Conservation (phyloP, 2,329 filamentous ascomycete genomes). For the Monosporascus ibericus region DNA sequence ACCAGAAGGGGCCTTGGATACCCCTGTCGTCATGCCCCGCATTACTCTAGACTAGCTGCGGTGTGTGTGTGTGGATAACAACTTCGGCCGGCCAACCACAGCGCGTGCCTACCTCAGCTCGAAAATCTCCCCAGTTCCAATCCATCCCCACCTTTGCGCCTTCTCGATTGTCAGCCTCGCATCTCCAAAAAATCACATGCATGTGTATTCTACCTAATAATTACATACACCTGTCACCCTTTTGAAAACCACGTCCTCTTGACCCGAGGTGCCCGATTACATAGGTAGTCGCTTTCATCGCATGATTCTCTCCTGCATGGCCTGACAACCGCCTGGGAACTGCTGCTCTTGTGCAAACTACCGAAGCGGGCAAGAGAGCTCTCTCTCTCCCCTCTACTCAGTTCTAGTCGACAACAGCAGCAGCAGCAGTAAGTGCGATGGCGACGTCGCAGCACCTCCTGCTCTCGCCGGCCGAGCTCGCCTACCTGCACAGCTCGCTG, state of each 20-base stretch:
- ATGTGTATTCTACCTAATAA: too few relatives aligned
- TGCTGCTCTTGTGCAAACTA: too few relatives aligned
- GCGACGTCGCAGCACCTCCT: slow-evolving; percentile 62
- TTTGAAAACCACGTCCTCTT: too few relatives aligned
- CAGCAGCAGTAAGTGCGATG: slow-evolving; percentile 37
- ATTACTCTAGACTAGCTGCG: background rate
- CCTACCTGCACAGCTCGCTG: slow-evolving; percentile 88
- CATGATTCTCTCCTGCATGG: too few relatives aligned
- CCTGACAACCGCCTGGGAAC: too few relatives aligned
- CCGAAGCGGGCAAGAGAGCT: background rate
- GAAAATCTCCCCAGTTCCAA: background rate
- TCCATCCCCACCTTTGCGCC: background rate
- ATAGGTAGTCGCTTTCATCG: too few relatives aligned
- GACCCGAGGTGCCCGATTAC: too few relatives aligned
- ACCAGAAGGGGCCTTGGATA: background rate
- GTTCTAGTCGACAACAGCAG: background rate
- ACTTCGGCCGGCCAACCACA: background rate
- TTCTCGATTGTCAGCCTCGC: background rate
- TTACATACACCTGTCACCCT: too few relatives aligned
- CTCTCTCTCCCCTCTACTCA: background rate
- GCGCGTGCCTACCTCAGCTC: slow-evolving; percentile 7
- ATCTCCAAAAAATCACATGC: background rate
- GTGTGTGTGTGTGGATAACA: background rate
- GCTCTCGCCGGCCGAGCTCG: slow-evolving; percentile 91
- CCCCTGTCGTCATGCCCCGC: background rate